Conservation (phyloP, 2,329 filamentous ascomycete genomes). For the Rhynchosporium agropyri region DNA sequence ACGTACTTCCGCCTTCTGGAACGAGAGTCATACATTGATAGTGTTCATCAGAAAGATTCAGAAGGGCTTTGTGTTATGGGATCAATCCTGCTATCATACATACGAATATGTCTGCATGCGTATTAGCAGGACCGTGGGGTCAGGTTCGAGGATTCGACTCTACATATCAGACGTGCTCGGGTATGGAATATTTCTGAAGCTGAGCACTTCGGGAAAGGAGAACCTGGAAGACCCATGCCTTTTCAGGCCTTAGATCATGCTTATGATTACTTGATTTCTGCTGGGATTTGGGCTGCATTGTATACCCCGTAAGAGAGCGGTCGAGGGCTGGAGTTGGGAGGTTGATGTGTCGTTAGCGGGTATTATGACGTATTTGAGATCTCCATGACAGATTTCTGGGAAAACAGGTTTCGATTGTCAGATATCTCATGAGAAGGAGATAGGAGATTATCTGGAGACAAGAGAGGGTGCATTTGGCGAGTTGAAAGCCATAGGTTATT, state of each 20-base stretch:
- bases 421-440: neutral
- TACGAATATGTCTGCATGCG: slow-evolving; percentile 5
- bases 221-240: neutral
- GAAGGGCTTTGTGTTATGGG: no score
- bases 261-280: neutral
- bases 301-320: slow-evolving; percentile 1
- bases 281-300: slow-evolving; percentile 2
- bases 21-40: no score
- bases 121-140: neutral
- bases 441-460: neutral
- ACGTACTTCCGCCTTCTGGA: no score
- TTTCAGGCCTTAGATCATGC: slow-evolving; percentile 8
- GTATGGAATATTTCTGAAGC: slow-evolving; percentile 8
- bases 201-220: slow-evolving; percentile 6
- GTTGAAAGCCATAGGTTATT: neutral
- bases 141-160: neutral
- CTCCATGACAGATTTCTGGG: slow-evolving; percentile 3
- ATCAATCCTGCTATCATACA: neutral
- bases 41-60: no score
- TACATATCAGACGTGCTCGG: neutral
- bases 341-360: slow-evolving; percentile 1
- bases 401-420: slow-evolving; percentile 6
- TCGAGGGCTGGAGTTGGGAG: slow-evolving; percentile 5
- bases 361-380: slow-evolving; percentile 5
- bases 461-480: slow-evolving; percentile 7